phyloP scores from a whole-genome alignment of 305 asterid species.

The Euphrasia arctica region DNA sequence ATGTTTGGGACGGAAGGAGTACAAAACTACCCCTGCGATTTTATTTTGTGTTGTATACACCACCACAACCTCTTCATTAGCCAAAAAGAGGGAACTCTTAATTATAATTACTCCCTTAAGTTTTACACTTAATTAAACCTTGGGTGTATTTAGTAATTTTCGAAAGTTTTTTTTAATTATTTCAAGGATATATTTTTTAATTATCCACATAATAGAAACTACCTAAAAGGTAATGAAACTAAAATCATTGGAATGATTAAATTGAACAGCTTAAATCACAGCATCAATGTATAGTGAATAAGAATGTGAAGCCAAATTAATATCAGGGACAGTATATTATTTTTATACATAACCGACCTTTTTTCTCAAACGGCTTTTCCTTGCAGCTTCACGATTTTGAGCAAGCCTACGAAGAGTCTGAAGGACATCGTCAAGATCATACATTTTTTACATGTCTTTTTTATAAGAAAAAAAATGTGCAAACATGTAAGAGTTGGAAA shows the following conservation, averaged over 20 bases:
- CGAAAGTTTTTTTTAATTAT: background rate
- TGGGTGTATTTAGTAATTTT: background rate
- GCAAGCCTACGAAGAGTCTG: conserved; percentile 75
- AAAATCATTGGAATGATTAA: background rate
- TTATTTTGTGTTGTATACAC: background rate
- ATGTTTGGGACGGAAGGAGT: no score
- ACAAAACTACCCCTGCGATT: background rate
- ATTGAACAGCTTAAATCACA: background rate
- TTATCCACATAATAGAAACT: conserved; percentile 1
- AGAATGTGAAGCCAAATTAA: conserved; percentile 15
- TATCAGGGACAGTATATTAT: conserved; percentile 2
- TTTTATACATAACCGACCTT: conserved; percentile 36
- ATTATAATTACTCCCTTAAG: background rate
- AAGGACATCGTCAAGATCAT: background rate
- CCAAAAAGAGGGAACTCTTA: background rate
- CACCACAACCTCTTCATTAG: background rate
- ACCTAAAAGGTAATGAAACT: conserved; percentile 1
- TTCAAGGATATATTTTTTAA: background rate
- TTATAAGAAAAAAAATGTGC: background rate
- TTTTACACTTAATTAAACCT: background rate
- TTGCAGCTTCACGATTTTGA: conserved; percentile 84
- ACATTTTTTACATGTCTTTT: background rate
- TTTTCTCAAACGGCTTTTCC: conserved; percentile 73
- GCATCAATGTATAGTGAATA: conserved; percentile 3
- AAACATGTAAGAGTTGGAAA: background rate